Conservation (phyloP, 2,329 filamentous ascomycete species). For the Pestalotiopsis sp. region DNA sequence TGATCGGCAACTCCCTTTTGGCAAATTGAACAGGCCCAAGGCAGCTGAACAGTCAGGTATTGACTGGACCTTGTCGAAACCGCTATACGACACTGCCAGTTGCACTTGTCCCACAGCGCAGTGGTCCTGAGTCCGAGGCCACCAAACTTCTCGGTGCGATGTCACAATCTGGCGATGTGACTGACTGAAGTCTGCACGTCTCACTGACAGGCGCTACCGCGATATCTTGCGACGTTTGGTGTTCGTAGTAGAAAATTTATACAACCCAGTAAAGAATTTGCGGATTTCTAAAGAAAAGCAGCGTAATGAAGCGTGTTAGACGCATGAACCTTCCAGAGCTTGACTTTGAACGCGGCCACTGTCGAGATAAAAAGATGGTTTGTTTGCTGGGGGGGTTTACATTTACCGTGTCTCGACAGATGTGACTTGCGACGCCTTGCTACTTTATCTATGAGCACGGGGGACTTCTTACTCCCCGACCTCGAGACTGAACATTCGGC, state of each 20-base stretch:
- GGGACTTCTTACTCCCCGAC: background rate
- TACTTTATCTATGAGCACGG: slow-evolving; percentile 1
- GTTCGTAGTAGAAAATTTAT: background rate
- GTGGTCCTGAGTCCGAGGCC: background rate
- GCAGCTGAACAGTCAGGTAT: background rate
- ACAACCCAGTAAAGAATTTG: background rate
- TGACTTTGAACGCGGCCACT: background rate
- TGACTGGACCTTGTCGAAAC: background rate
- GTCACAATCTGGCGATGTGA: background rate
- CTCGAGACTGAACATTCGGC: background rate
- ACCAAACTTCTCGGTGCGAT: background rate
- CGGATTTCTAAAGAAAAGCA: background rate
- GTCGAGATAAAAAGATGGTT: background rate
- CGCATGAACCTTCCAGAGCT: background rate
- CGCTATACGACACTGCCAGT: background rate
- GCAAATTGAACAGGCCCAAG: background rate
- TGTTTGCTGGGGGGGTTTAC: background rate
- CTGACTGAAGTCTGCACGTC: background rate
- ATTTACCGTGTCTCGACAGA: background rate
- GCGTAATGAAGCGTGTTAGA: background rate
- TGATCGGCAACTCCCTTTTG: slow-evolving; percentile 13
- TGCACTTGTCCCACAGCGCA: background rate
- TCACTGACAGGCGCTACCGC: background rate
- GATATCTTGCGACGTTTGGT: background rate
- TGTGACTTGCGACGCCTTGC: background rate